Evolutionary conservation across 345 rosid species (phyloP).

Genomic region (Gossypium longicalyx): DNA sequence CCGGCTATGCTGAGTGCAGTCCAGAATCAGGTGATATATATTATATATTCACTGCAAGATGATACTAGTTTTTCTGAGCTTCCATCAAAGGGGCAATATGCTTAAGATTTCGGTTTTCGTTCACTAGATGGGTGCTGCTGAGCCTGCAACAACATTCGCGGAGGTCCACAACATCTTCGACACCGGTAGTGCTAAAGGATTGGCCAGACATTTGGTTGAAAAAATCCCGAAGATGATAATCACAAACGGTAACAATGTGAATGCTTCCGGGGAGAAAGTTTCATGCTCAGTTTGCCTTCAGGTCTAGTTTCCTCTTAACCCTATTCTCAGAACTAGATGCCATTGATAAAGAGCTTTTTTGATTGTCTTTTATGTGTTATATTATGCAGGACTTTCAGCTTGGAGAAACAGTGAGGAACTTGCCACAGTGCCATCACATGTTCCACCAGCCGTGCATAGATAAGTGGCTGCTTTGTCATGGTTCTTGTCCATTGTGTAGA

Average conservation of each 20-base stretch:
- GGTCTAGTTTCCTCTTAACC: slow-evolving; percentile 31
- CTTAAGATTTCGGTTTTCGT: slow-evolving; percentile 11
- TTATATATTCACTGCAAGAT: not conserved
- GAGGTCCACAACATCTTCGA: slow-evolving; percentile 82
- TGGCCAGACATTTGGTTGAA: slow-evolving; percentile 69
- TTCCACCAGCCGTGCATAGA: slow-evolving; percentile 96
- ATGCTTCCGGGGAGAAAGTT: slow-evolving; percentile 71
- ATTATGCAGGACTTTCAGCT: slow-evolving; percentile 76
- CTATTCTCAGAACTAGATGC: not conserved
- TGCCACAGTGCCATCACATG: slow-evolving; percentile 96
- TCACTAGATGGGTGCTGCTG: slow-evolving; percentile 86
- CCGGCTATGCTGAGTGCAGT: slow-evolving; percentile 99
- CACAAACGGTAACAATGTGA: slow-evolving; percentile 49
- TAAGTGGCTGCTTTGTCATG: slow-evolving; percentile 82
- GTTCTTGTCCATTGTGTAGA: slow-evolving; percentile 96
- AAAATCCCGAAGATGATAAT: slow-evolving; percentile 80
- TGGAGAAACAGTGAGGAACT: slow-evolving; percentile 85
- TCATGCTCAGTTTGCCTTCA: slow-evolving; percentile 97
- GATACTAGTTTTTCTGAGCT: not conserved
- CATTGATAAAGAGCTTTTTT: not conserved
- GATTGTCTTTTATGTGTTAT: slow-evolving; percentile 13
- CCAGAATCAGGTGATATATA: slow-evolving; percentile 77
- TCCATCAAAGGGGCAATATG: not conserved
- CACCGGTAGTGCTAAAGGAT: slow-evolving; percentile 44
- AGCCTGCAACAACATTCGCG: slow-evolving; percentile 46